Base-by-base conservation (phyloP, 2,329 filamentous ascomycete genomes). In the Blastomyces parvus region DNA sequence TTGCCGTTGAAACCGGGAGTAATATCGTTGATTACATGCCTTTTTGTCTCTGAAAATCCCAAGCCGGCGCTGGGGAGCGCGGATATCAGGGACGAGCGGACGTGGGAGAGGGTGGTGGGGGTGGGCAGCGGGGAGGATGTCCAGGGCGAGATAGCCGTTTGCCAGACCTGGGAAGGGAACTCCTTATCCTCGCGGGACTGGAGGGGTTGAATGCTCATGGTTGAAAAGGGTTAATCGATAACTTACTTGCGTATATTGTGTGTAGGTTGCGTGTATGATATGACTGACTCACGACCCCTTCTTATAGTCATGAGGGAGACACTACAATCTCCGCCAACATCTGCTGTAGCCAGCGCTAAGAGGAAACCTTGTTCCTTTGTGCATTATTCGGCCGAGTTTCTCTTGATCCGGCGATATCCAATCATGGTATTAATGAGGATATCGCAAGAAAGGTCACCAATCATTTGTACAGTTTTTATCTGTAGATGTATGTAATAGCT, bases 1-100 rank as follows among this genome's bases (percentile, higher is more conserved):
- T 85, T 83, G 19, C 81, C 83, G 69, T 87, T 91, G 64, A 94
- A 82, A 0, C 82, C 88, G 0, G 79, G 78, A 6, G 77, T 72
- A 55, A 81, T 73, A 46, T 78, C 73, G 25, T 74, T 64, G 3
- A 77, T 30, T n/a, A 81, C 69, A 64, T 80, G 78, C 19, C 67
- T 64, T 61, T 71, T 72, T n/a, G 71, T 68, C 11, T 66, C 63
- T 44, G 73, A 70, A 19, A 75, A 71, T 1, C 72, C 72, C 13
- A 69, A 61, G 19, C 76, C 76, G 6, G 67, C 63, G 17, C 65
- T 61, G 9, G 70, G 66, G 19, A 78, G 72, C 13, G 66, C 59
- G 19, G 64, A 56, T 2, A 72, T 70, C 8, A 78, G 71, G 22
- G 74, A 75, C 38, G 67, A 66, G 62, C 74, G 70, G n/a, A 74